Evolutionary conservation across 2,329 filamentous ascomycete genomes (phyloP), one percentile per base, ranked within the genome.

Genomic region (Aspergillus pseudonomiae): DNA sequence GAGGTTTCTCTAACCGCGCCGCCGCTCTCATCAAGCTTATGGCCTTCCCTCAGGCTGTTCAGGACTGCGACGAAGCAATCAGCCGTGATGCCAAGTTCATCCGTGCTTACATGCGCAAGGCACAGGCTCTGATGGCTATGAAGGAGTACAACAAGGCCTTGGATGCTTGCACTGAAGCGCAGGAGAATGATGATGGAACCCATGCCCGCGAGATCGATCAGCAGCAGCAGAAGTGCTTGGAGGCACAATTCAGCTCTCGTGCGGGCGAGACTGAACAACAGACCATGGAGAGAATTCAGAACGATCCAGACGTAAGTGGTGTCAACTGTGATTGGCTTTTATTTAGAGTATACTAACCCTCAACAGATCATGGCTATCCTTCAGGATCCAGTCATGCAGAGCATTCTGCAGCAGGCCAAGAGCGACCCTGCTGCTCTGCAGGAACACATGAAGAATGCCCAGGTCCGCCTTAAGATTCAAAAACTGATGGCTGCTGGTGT

Each of bases 21-120:
- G 95, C 95, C 5, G 96, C 95, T 53, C 93, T 98, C 74, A 91
- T 97, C 81, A 99, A 99, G 84, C 86, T 99, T 50, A 91, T 99
- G 73, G 92, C 94, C 71, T 97, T 99, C 84, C 95, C 95, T 7
- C 92, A 90, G 69, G 96, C 95, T 0, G 89, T 99, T 45, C 88
- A 93, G 56, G 96, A 99, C 82, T 98, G 95, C 79, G 90, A 97
- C 78, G 83, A 87, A 70, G 95, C 95, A 52, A 96, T 97, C 82
- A 91, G 93, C 86, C 91, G 90, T 72, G 95, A 99, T 73, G 86
- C 91, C 63, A 91, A 90, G 75, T 99, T 99, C 80, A 94, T 98
- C 81, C 89, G 94, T 62, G 95, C 95, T 9, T 98, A 98, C 80
- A 91, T 99, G 72, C 91, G 95, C 77, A 98, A 97, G 85, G 94